A percentile compares a stretch with the other conserved stretches of the same genome.
These are phyloP conservation scores for Cyamopsis tetragonoloba DNA, from an alignment of 306 rosid genomes.

Conservation along the genomic window DNA sequence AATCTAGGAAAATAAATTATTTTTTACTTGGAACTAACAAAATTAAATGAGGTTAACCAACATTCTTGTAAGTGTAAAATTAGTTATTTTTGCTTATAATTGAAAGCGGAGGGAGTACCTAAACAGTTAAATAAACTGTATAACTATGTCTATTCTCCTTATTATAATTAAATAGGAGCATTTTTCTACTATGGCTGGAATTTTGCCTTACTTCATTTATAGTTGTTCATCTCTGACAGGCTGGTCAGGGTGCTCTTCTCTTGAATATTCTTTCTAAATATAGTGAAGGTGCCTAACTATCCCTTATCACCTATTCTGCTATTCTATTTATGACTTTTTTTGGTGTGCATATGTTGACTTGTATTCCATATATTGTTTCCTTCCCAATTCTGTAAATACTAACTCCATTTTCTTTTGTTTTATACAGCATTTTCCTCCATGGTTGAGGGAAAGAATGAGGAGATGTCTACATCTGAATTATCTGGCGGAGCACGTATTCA, in stretches of 20 bases:
- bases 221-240: conserved; percentile 43
- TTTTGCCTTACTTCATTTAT: conserved; percentile 8
- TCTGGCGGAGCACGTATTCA: conserved; percentile 97
- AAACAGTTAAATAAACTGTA: conserved; percentile 9
- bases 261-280: conserved; percentile 93
- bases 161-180: not conserved
- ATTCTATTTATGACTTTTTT: not conserved
- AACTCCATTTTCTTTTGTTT: conserved; percentile 10
- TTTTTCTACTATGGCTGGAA: conserved; percentile 2
- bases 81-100: too few species aligned
- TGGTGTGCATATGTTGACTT: not conserved
- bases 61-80: too few species aligned
- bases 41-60: too few species aligned
- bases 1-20: too few species aligned
- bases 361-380: not conserved
- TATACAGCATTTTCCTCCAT: conserved; percentile 89
- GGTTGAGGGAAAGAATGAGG: conserved; percentile 96
- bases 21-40: too few species aligned
- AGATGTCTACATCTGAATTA: conserved; percentile 91
- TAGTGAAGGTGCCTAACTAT: conserved; percentile 68
- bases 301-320: conserved; percentile 11
- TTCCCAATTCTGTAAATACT: conserved; percentile 5
- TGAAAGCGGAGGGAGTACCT: too few species aligned
- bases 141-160: not conserved
- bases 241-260: conserved; percentile 98